These are phyloP conservation scores for Dactylellina cionopaga DNA, from an alignment of 2,329 filamentous ascomycete genomes.

Conservation along the genomic window DNA sequence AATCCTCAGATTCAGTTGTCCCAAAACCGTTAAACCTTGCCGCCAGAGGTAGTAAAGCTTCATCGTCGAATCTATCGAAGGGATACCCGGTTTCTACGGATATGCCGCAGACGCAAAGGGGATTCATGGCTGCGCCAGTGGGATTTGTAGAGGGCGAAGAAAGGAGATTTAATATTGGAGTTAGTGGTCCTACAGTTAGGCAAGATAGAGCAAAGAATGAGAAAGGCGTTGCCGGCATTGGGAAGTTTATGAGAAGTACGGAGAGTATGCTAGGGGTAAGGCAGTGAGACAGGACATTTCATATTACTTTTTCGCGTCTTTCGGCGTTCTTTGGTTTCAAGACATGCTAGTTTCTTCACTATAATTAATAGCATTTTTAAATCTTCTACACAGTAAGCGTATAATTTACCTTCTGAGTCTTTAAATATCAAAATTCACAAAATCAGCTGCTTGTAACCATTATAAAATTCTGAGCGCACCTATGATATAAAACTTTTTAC, in stretches of 20 bases:
- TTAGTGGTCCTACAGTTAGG: too few species aligned
- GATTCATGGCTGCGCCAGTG: conserved; percentile 39
- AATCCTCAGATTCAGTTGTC: conserved; percentile 22
- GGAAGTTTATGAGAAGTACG: conserved; percentile 48
- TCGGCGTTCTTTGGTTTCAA: too few species aligned
- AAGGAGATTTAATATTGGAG: conserved; percentile 21
- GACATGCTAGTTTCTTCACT: too few species aligned
- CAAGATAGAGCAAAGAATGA: not conserved
- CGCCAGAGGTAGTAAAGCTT: not conserved
- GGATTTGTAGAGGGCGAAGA: conserved; percentile 43
- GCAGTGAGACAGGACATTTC: too few species aligned
- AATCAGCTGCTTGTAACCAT: too few species aligned
- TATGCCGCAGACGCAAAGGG: conserved; percentile 48
- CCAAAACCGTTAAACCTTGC: conserved; percentile 7
- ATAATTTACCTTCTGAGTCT: too few species aligned
- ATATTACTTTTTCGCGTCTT: too few species aligned
- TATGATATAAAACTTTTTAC: too few species aligned
- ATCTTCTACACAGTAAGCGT: too few species aligned
- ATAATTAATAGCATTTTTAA: too few species aligned
- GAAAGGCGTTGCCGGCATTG: conserved; percentile 14
- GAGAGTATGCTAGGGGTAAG: conserved; percentile 49
- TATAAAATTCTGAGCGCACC: too few species aligned
- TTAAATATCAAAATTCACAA: too few species aligned
- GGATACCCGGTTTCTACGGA: conserved; percentile 29
- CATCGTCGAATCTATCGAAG: conserved; percentile 3